Percentiles rank a stretch among this genome's conserved stretches.
phyloP scores from a whole-genome alignment of 2,329 filamentous ascomycete genomes.

The Exophiala sideris region DNA sequence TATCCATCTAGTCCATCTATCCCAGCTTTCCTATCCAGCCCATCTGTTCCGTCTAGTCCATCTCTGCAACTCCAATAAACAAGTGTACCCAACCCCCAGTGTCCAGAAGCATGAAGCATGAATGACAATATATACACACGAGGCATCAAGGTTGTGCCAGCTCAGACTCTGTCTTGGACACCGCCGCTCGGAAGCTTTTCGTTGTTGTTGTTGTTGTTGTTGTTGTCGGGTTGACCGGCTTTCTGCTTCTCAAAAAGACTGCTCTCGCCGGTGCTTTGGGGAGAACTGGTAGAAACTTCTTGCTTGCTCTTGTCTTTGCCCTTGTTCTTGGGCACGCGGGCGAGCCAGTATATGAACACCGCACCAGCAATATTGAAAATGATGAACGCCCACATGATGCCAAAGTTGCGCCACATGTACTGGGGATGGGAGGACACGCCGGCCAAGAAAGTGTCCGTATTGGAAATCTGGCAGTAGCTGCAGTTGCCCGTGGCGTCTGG shows the following conservation, averaged over 20 bases:
- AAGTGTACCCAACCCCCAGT: too few relatives aligned
- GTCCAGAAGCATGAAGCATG: too few relatives aligned
- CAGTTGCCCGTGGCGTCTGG: conserved; percentile 44
- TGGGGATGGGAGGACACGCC: conserved; percentile 41
- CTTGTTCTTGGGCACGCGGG: conserved; percentile 51
- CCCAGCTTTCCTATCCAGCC: too few relatives aligned
- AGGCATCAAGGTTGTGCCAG: too few relatives aligned
- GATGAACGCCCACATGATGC: conserved; percentile 66
- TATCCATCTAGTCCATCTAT: too few relatives aligned
- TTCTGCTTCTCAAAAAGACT: neutral
- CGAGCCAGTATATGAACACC: conserved; percentile 60
- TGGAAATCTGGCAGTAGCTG: conserved; percentile 47
- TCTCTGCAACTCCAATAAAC: too few relatives aligned
- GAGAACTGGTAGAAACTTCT: neutral
- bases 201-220: too few relatives aligned
- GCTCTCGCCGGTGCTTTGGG: neutral
- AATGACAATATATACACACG: too few relatives aligned
- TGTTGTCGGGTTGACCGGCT: neutral
- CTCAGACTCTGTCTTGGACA: too few relatives aligned
- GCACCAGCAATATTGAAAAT: conserved; percentile 61
- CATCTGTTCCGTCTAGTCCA: too few relatives aligned
- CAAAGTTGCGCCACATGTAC: conserved; percentile 66
- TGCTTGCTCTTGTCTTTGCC: conserved; percentile 1
- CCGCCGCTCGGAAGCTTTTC: too few relatives aligned
- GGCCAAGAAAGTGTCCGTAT: conserved; percentile 49